Evolutionary conservation across 2,329 filamentous ascomycete genomes (phyloP), one percentile per base, ranked within the genome.

Genomic region (Curvularia lunata): DNA sequence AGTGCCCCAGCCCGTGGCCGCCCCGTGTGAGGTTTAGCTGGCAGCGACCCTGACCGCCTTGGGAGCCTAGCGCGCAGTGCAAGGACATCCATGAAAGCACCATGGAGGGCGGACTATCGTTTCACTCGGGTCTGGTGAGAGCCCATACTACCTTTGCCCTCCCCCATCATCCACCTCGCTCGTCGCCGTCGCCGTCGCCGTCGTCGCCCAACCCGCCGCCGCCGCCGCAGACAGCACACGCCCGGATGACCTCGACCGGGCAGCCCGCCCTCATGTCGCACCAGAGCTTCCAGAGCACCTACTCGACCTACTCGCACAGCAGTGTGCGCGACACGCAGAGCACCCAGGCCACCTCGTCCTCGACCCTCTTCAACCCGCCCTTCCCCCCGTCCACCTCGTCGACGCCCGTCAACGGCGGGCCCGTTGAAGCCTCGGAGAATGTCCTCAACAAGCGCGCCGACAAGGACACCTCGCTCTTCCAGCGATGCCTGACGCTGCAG

Each of bases 401-500:
- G 46, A 68, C 68, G 46, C 77, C 78, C 51, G 67, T 75, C 55
- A 80, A 83, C 61, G 85, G 82, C 58, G 87, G 87, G 45, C 86
- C 86, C 59, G 85, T 93, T 61, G 81, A 91, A 70, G 90, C 92
- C 59, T 92, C 90, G 58, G 86, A 91, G 76, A 97, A 97, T 78
- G 96, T 99, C 76, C 97, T 99, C 83, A 99, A 99, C 80, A 91
- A 94, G 78, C 91, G 91, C 75, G 95, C 93, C 75, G 93, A 97
- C 76, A 93, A 95, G 65, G 91, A 91, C 54, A 86, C 89, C 58
- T 97, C 93, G 10, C 86, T 99, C 23, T 99, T 97, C 78, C 94
- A 98, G 78, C 97, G 96, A 77, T 98, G 95, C 76, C 85, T 96
- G 66, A 88, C 89, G 52, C 83, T 98, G 60, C 91, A 91, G 75